phyloP scores from a whole-genome alignment of 768 basidiomycete genomes.

The Termitomyces sp. region DNA sequence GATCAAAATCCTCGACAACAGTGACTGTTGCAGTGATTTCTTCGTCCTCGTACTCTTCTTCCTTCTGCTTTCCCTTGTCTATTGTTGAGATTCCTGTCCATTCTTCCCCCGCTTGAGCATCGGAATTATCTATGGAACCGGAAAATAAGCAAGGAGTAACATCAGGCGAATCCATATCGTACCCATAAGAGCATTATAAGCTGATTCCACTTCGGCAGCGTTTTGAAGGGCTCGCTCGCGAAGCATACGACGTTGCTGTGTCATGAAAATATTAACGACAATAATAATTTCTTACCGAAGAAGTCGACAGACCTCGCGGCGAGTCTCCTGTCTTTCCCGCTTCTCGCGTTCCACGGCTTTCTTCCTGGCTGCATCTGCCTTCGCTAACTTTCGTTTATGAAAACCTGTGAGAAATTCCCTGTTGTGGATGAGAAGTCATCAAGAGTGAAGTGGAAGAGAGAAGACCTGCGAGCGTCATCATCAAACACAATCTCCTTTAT shows the following conservation, averaged over 20 bases:
- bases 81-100: slow-evolving; percentile 41
- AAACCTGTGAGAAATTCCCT: slow-evolving; percentile 94
- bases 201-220: slow-evolving; percentile 71
- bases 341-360: slow-evolving; percentile 77
- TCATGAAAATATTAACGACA: slow-evolving; percentile 11
- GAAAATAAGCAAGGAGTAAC: slow-evolving; percentile 7
- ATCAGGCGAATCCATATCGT: slow-evolving; percentile 8
- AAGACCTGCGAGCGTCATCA: slow-evolving; percentile 75
- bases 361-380: slow-evolving; percentile 70
- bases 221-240: slow-evolving; percentile 78
- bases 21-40: slow-evolving; percentile 87
- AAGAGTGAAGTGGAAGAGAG: slow-evolving; percentile 2
- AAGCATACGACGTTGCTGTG: slow-evolving; percentile 73
- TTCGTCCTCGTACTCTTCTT: slow-evolving; percentile 79
- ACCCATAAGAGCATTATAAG: slow-evolving; percentile 57
- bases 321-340: slow-evolving; percentile 65
- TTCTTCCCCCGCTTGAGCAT: slow-evolving; percentile 41
- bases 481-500: slow-evolving; percentile 84
- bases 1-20: slow-evolving; percentile 89
- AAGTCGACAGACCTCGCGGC: slow-evolving; percentile 62
- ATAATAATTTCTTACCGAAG: slow-evolving; percentile 9
- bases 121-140: slow-evolving; percentile 14
- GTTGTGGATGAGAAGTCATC: slow-evolving; percentile 9
- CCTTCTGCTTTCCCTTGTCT: slow-evolving; percentile 37
- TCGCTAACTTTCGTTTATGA: slow-evolving; percentile 86